Percentiles rank a stretch among this genome's conserved stretches.
phyloP scores from a whole-genome alignment of 305 asterid species.

The Ilex paraguariensis region DNA sequence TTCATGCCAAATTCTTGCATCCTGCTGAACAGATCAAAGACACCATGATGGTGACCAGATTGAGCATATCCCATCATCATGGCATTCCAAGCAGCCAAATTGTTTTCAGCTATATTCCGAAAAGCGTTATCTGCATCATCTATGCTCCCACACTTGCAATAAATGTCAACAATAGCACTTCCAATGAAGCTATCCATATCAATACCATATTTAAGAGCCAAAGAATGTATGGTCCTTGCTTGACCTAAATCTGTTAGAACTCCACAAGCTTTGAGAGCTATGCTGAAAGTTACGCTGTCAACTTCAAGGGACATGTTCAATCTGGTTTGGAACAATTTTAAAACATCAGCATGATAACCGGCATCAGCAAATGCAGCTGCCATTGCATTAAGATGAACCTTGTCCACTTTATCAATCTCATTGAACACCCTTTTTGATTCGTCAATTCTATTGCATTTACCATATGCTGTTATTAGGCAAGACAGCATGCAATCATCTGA shows the following conservation, averaged over 20 bases:
- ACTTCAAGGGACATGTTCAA: background rate
- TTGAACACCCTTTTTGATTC: background rate
- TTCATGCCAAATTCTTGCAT: background rate
- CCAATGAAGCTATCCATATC: background rate
- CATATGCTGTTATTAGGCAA: slow-evolving; percentile 2
- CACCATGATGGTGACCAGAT: background rate
- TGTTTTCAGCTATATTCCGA: background rate
- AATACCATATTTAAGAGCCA: background rate
- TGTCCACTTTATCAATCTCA: background rate
- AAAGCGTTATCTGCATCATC: background rate
- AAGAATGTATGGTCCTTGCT: background rate
- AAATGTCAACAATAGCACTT: background rate
- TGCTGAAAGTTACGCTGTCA: background rate
- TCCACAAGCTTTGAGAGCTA: slow-evolving; percentile 1
- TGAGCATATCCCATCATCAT: slow-evolving; percentile 3
- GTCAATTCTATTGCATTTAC: background rate
- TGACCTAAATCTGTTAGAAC: background rate
- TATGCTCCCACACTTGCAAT: slow-evolving; percentile 1
- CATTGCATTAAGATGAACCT: background rate
- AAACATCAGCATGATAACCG: background rate
- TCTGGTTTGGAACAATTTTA: background rate
- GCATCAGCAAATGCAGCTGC: background rate
- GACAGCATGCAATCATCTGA: slow-evolving; percentile 1
- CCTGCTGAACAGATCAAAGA: background rate
- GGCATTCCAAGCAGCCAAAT: slow-evolving; percentile 5